Conservation (phyloP, 805 yeast genomes). For the Saturnispora sanitii region DNA sequence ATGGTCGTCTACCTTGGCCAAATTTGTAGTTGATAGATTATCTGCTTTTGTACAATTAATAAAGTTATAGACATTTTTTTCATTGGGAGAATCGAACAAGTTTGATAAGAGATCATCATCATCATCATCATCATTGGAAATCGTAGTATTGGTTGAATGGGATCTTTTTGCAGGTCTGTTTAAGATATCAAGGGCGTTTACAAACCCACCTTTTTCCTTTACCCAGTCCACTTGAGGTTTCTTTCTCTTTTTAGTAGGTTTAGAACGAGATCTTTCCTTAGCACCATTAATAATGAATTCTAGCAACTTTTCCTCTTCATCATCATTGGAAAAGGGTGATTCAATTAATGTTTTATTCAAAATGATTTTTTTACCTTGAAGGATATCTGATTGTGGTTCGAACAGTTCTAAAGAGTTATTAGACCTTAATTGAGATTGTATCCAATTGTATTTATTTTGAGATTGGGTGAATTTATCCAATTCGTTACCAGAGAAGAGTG, state of each 20-base stretch:
- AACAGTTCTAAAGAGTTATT: conserved; percentile 3
- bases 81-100: neutral
- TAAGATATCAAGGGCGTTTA: conserved; percentile 31
- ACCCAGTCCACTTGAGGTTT: conserved; percentile 3
- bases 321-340: conserved; percentile 2
- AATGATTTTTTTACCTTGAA: conserved; percentile 43
- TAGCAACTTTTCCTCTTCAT: neutral
- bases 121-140: conserved; percentile 8
- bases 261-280: neutral
- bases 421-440: conserved; percentile 56
- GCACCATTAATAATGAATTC: neutral
- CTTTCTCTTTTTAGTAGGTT: conserved; percentile 12
- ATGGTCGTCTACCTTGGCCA: no score
- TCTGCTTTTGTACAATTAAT: neutral
- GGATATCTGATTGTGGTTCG: neutral
- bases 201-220: conserved; percentile 40
- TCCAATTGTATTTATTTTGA: conserved; percentile 68
- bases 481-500: conserved; percentile 72
- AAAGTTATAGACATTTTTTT: neutral
- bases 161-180: neutral
- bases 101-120: conserved; percentile 5
- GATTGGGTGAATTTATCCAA: conserved; percentile 72
- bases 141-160: neutral
- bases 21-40: no score
- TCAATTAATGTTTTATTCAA: conserved; percentile 30